Evolutionary conservation across 192 early-diverging fungal genomes (phyloP), one percentile per base, ranked within the genome.

Genomic region (Cladochytrium replicatum): DNA sequence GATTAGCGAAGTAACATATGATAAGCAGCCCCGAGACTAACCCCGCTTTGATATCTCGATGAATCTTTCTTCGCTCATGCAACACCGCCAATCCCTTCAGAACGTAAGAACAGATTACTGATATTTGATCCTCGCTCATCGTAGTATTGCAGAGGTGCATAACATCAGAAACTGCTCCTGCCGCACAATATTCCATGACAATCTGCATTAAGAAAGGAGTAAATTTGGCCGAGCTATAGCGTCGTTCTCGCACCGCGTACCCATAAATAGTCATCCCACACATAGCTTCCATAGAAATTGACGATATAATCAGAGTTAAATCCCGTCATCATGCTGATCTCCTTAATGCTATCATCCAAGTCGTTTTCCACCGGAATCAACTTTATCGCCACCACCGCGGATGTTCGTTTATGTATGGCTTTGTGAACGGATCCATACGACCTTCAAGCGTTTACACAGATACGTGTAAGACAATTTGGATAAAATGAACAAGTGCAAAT

Each of bases 21-120:
- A 8, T 34, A 13, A 7, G 4, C 6, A 6, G 34, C 24, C n/a
- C n/a, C n/a, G n/a, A n/a, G n/a, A 43, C 53, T 30, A 29, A 69
- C 72, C 70, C 76, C 23, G 75, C 77, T 50, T 82, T 82, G 41
- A 82, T 77, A 50, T 82, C 80, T 7, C 80, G 57, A 50, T 82
- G 80, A 40, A 82, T 80, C 43, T 80, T 82, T 17, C 72, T 47
- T 26, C 57, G 43, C 24, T 48, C 54, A 48, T 82, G 80, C 54
- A 82, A 61, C 46, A 79, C 79, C 29, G 49, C 58, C 37, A 82
- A 51, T 0, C 80, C 80, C 22, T 73, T 27, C 6, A 80, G 61
- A 0, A 72, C 63, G 29, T 72, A 50, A 9, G 51, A n/a, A 43
- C 71, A 69, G 6, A 80, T 59, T 27, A 66, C 57, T 0, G 72